A percentile compares a stretch with the other conserved stretches of the same genome.
These are phyloP conservation scores for Earliella scabrosa DNA, from an alignment of 1,284 basidiomycete genomes.

Conservation along the genomic window DNA sequence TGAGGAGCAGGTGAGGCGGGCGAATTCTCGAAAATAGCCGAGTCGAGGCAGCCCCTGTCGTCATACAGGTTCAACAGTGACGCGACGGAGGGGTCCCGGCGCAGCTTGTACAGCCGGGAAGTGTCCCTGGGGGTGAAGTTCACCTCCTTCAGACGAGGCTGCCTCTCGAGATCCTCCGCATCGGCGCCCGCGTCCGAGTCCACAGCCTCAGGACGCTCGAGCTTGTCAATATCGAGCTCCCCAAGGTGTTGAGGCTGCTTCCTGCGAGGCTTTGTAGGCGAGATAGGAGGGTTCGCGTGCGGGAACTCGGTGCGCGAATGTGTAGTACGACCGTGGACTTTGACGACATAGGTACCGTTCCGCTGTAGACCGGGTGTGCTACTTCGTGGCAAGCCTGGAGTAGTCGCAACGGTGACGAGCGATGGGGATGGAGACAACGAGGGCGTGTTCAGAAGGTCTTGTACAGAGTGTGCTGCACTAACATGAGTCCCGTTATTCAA, in stretches of 20 bases:
- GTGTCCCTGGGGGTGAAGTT: conserved; percentile 52
- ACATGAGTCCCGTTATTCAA: not conserved
- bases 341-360: conserved; percentile 70
- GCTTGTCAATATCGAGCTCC: not conserved
- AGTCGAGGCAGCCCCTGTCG: conserved; percentile 64
- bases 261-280: conserved; percentile 28
- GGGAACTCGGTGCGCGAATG: conserved; percentile 69
- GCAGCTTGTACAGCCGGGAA: conserved; percentile 59
- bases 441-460: conserved; percentile 54
- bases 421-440: conserved; percentile 43
- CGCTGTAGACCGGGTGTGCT: conserved; percentile 53
- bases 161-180: conserved; percentile 17
- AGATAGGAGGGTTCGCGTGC: conserved; percentile 50
- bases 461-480: conserved; percentile 65
- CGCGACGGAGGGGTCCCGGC: conserved; percentile 75
- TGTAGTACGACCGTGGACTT: conserved; percentile 61
- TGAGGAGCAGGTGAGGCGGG: conserved; percentile 44
- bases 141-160: conserved; percentile 30
- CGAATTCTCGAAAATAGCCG: conserved; percentile 67
- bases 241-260: conserved; percentile 26
- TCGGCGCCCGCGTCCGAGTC: conserved; percentile 16
- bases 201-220: not conserved
- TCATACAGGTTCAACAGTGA: conserved; percentile 75
- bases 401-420: conserved; percentile 21
- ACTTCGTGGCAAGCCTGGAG: conserved; percentile 51